These are phyloP conservation scores for Angomonas ambiguus DNA, from an alignment of 208 protist genomes.

Conservation along the genomic window DNA sequence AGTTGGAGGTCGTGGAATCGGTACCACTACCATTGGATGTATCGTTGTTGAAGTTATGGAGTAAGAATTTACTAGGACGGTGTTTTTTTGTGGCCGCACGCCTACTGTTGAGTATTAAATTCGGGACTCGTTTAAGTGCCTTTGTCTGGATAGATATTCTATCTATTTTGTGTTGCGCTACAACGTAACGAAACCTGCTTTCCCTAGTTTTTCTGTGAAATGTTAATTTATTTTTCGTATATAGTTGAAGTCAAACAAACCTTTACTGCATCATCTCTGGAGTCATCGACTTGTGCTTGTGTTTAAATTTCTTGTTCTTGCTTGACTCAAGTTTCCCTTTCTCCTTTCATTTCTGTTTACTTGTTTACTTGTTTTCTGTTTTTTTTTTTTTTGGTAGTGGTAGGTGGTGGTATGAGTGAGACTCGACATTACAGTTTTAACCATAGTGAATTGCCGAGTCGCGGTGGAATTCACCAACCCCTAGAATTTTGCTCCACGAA, in stretches of 20 bases:
- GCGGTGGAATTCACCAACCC: constrained; percentile 12
- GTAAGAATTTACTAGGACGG: not conserved
- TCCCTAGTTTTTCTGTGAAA: not conserved
- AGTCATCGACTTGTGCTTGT: too few species aligned
- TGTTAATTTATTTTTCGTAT: not conserved
- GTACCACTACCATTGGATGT: too few species aligned
- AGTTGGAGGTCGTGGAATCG: too few species aligned
- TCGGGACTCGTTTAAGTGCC: not conserved
- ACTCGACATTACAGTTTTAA: constrained; percentile 14
- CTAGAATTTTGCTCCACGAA: constrained; percentile 44
- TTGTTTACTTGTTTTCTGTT: constrained; percentile 1
- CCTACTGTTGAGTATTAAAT: too few species aligned
- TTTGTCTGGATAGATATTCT: not conserved
- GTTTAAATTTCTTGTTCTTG: too few species aligned
- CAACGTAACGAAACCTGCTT: not conserved
- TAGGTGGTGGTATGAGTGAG: not conserved
- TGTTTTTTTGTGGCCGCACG: not conserved
- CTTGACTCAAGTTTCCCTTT: too few species aligned
- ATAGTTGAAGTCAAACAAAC: not conserved
- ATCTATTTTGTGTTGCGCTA: not conserved
- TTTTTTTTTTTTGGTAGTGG: not conserved
- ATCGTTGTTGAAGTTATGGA: too few species aligned
- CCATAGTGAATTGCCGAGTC: constrained; percentile 19
- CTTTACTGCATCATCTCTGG: too few species aligned
- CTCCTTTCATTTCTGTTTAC: not conserved